A percentile compares a stretch with the other conserved stretches of the same genome.
Conservation (phyloP, 2,329 filamentous ascomycete species). For the Aphanocladium album region DNA sequence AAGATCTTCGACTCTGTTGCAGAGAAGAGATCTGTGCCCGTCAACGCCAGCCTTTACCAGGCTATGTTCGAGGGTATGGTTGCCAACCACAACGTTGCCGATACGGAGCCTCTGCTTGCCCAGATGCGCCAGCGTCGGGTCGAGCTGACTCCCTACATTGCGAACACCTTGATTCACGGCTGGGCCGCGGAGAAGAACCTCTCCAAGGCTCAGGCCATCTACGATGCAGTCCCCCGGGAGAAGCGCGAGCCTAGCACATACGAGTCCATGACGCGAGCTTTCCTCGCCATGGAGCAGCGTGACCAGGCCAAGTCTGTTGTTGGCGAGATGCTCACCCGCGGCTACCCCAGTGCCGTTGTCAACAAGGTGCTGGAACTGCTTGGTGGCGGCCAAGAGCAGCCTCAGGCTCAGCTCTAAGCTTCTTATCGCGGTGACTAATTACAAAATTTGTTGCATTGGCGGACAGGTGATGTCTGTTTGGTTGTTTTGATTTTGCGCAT, state of each 20-base stretch:
- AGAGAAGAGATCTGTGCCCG: slow-evolving; percentile 58
- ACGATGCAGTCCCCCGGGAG: slow-evolving; percentile 67
- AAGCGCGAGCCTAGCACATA: slow-evolving; percentile 96
- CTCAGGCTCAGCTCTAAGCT: slow-evolving; percentile 19
- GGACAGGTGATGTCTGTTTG: slow-evolving; percentile 2
- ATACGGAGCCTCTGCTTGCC: slow-evolving; percentile 67
- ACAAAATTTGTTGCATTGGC: slow-evolving; percentile 2
- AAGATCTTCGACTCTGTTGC: slow-evolving; percentile 78
- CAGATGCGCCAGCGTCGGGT: slow-evolving; percentile 72
- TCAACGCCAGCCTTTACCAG: slow-evolving; percentile 87
- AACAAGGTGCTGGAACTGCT: slow-evolving; percentile 92
- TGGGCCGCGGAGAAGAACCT: slow-evolving; percentile 87
- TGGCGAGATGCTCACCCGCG: slow-evolving; percentile 82
- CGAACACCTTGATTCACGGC: slow-evolving; percentile 95
- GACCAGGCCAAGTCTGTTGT: slow-evolving; percentile 72
- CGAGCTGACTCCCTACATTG: slow-evolving; percentile 93
- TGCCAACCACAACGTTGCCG: slow-evolving; percentile 79
- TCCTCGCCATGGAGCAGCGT: slow-evolving; percentile 76
- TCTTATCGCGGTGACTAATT: background rate
- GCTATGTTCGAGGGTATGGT: slow-evolving; percentile 97
- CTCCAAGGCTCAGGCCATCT: slow-evolving; percentile 70
- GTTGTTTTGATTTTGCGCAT: slow-evolving; percentile 6
- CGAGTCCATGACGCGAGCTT: slow-evolving; percentile 95
- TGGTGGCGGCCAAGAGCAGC: slow-evolving; percentile 47
- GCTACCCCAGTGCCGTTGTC: slow-evolving; percentile 86